Evolutionary conservation across 2,329 filamentous ascomycete species (phyloP).

Genomic region (Exophiala spinifera): DNA sequence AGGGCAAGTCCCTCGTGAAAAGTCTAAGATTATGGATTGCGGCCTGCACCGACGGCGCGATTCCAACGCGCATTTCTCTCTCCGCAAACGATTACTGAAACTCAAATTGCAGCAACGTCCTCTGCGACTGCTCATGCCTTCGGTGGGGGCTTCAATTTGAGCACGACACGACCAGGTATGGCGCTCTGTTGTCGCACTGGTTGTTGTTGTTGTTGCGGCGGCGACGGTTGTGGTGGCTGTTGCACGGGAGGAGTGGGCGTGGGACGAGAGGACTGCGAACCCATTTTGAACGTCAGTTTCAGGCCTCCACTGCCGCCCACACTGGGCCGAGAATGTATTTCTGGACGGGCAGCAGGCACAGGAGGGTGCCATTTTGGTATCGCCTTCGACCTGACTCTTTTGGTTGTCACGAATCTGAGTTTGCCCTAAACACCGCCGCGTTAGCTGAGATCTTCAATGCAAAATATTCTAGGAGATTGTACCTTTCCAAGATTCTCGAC

Average conservation of each 20-base stretch:
- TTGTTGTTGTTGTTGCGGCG: no score
- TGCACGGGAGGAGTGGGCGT: constrained; percentile 36
- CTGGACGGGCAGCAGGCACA: constrained; percentile 22
- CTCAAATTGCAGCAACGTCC: no score
- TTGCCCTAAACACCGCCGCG: constrained; percentile 34
- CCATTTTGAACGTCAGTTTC: constrained; percentile 28
- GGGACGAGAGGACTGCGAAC: constrained; percentile 33
- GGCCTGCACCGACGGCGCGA: background rate
- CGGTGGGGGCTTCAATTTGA: constrained; percentile 45
- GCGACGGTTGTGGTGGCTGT: constrained; percentile 28
- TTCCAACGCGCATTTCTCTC: background rate
- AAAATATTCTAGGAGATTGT: background rate
- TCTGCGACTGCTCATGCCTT: constrained; percentile 27
- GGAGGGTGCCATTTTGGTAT: constrained; percentile 30
- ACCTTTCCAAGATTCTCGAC: constrained; percentile 53
- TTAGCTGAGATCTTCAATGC: no score
- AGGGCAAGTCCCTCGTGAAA: background rate
- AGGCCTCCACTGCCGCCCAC: constrained; percentile 7
- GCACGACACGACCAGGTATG: constrained; percentile 35
- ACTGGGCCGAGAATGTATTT: constrained; percentile 9
- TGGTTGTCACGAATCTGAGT: constrained; percentile 42
- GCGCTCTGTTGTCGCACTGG: constrained; percentile 34
- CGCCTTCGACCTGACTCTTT: constrained; percentile 38
- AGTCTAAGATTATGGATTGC: no score
- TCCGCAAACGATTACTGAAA: no score